These are phyloP conservation scores for Ceraceosorus guamensis DNA, from an alignment of 1,284 basidiomycete genomes.

Conservation along the genomic window DNA sequence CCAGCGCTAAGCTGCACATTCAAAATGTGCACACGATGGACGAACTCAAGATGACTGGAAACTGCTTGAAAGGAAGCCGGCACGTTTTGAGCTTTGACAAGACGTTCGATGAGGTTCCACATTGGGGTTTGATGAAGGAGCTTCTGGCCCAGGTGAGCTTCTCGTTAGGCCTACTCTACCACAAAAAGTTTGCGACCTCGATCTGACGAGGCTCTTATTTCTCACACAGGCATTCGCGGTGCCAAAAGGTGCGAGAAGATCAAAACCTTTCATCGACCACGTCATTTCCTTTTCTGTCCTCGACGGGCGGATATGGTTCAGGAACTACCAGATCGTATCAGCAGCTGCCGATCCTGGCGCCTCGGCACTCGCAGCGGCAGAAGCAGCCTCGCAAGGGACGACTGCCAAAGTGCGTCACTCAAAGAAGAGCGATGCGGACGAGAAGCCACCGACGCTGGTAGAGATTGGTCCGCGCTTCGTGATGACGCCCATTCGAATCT, in stretches of 20 bases:
- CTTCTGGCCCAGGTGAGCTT: slow-evolving; percentile 82
- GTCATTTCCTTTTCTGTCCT: slow-evolving; percentile 90
- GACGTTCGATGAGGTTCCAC: slow-evolving; percentile 79
- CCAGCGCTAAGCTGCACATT: slow-evolving; percentile 92
- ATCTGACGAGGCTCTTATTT: not conserved
- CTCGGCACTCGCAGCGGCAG: slow-evolving; percentile 35
- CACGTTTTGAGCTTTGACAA: slow-evolving; percentile 89
- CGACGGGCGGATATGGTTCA: slow-evolving; percentile 97
- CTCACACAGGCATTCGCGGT: slow-evolving; percentile 62
- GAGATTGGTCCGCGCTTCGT: slow-evolving; percentile 92
- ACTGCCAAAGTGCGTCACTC: slow-evolving; percentile 18
- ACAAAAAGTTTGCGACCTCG: too few relatives aligned
- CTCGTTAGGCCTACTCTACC: not conserved
- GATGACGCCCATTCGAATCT: slow-evolving; percentile 92
- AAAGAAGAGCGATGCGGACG: slow-evolving; percentile 6
- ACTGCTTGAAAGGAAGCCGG: slow-evolving; percentile 91
- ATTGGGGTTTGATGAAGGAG: slow-evolving; percentile 85
- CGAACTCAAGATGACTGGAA: slow-evolving; percentile 98
- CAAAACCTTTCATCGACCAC: slow-evolving; percentile 98
- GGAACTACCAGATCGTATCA: slow-evolving; percentile 76
- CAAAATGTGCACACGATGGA: slow-evolving; percentile 99
- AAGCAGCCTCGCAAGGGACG: slow-evolving; percentile 53
- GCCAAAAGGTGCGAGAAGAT: slow-evolving; percentile 74
- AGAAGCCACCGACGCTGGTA: slow-evolving; percentile 38
- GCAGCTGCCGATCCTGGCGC: slow-evolving; percentile 55